Evolutionary conservation across 2,329 filamentous ascomycete species (phyloP), one percentile per base, ranked within the genome.

Genomic region (Alternaria tenuissima): DNA sequence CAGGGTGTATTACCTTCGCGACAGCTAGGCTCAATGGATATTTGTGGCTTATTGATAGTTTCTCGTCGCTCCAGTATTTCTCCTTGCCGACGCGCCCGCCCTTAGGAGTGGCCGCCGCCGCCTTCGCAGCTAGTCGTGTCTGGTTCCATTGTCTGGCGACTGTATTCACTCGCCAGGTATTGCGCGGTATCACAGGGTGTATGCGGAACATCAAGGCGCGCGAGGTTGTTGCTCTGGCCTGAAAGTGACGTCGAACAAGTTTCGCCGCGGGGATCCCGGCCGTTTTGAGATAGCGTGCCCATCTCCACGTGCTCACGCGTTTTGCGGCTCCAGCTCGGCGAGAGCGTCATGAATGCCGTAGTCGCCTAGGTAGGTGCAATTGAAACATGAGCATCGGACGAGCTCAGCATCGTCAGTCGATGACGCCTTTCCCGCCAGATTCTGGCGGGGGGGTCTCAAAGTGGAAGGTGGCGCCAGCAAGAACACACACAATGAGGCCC

Each of bases 121-220:
- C 43, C 32, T 39, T 39, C 9, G 51, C 57, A 24, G 41, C 57
- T 44, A 34, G 36, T 14, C 63, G 63, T 26, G 22, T 30, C 39
- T 63, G 62, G 34, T 36, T 59, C 52, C 32, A 54, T 20, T 36
- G 28, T 46, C 22, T 24, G 11, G 26, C 14, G 26, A 22, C 16
- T 58, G 38, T 32, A 36, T 46, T 52, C 34, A 18, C 14, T 51
- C 58, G 58, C 53, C 52, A 53, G 30, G n/a, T 20, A 26, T 56
- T 41, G 26, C 59, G 67, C 54, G 47, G 56, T 42, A 61, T 43
- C 20, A 55, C 55, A 24, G 61, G 56, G 24, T 59, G 68, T 62
- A 64, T 55, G 57, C 67, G 66, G 49, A 67, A 60, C 67, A 71
- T 71, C 53, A 55, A 53, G 58, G 26, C 55, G 59, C 55, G 24